Conservation (phyloP, 192 early-diverging fungal genomes). For the Backusella macrospora region DNA sequence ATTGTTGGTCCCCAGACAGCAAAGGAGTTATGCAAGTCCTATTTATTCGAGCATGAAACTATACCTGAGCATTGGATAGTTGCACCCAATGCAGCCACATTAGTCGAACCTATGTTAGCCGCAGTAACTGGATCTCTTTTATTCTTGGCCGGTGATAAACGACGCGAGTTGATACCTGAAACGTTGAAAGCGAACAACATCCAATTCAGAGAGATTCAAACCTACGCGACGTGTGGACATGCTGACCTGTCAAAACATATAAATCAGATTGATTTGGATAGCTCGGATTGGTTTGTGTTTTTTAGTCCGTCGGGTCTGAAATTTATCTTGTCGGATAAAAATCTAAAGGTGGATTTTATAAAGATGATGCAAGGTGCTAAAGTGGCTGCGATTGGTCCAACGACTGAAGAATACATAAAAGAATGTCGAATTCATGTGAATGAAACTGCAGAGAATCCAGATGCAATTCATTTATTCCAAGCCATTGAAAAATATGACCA, state of each 20-base stretch:
- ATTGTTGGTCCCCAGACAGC: slow-evolving; percentile 51
- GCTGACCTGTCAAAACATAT: slow-evolving; percentile 23
- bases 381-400: slow-evolving; percentile 52
- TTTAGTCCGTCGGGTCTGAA: slow-evolving; percentile 64
- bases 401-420: slow-evolving; percentile 39
- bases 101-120: slow-evolving; percentile 41
- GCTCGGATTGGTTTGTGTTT: slow-evolving; percentile 53
- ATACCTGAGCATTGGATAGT: slow-evolving; percentile 23
- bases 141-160: slow-evolving; percentile 60
- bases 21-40: slow-evolving; percentile 20
- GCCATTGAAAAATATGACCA: slow-evolving; percentile 28
- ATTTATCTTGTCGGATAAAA: slow-evolving; percentile 28
- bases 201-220: slow-evolving; percentile 37
- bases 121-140: slow-evolving; percentile 24
- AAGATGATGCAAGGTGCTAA: slow-evolving; percentile 12
- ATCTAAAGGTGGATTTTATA: slow-evolving; percentile 7
- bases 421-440: slow-evolving; percentile 23
- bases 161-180: slow-evolving; percentile 42
- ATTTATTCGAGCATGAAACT: slow-evolving; percentile 1
- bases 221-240: slow-evolving; percentile 43
- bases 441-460: slow-evolving; percentile 40
- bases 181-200: slow-evolving; percentile 31
- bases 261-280: neutral
- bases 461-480: slow-evolving; percentile 28
- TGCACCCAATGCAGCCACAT: slow-evolving; percentile 43